Evolutionary conservation across 495 filamentous ascomycete species (phyloP).

Genomic region (Xylaria flabelliformis): DNA sequence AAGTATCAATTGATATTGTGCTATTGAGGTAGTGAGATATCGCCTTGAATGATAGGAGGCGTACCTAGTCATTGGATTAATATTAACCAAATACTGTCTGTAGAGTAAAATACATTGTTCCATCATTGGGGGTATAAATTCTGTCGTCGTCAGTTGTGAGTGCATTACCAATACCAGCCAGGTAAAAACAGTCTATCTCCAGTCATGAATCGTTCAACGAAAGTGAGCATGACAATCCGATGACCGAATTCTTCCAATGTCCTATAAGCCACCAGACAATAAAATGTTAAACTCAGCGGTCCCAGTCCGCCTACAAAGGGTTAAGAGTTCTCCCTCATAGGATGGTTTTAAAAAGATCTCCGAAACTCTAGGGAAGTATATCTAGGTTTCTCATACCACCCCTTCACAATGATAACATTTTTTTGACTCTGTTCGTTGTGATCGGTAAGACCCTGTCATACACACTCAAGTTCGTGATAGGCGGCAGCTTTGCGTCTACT

Average conservation of each 20-base stretch:
- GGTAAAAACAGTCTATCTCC: neutral
- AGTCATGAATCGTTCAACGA: neutral
- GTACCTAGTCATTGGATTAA: neutral
- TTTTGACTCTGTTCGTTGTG: neutral
- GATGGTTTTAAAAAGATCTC: neutral
- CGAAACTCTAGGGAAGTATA: neutral
- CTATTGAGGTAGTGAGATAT: neutral
- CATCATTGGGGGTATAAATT: neutral
- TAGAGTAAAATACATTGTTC: neutral
- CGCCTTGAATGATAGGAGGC: neutral
- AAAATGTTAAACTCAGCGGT: neutral
- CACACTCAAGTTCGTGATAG: neutral
- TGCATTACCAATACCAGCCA: neutral
- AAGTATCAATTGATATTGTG: neutral
- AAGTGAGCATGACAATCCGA: neutral
- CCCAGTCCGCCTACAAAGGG: neutral
- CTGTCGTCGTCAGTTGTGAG: neutral
- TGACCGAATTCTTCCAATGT: neutral
- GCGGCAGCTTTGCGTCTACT: neutral
- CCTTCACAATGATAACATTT: neutral
- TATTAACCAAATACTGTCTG: neutral
- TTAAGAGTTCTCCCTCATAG: neutral
- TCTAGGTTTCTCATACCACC: neutral
- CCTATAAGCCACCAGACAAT: neutral
- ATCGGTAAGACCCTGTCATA: neutral